Evolutionary conservation across 192 early-diverging fungal genomes (phyloP).

Genomic region (Paraglomus brasilianum): DNA sequence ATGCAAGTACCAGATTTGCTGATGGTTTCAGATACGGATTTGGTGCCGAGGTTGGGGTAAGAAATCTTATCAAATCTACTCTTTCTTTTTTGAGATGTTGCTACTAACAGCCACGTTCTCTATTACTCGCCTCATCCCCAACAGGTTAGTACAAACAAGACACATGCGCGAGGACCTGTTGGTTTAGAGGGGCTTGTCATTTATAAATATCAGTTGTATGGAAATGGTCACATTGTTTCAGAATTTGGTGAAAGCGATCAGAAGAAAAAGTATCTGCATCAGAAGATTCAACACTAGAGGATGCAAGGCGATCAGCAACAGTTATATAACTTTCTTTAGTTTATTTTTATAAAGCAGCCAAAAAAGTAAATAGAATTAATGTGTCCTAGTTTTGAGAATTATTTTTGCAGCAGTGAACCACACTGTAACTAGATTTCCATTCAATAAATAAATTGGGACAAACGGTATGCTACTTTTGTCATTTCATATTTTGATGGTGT

Average conservation of each 20-base stretch:
- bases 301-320: no score
- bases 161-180: slow-evolving; percentile 97
- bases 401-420: no score
- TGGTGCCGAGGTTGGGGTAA: slow-evolving; percentile 94
- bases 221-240: slow-evolving; percentile 78
- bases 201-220: slow-evolving; percentile 94
- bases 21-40: slow-evolving; percentile 99
- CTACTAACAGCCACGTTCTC: neutral
- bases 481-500: no score
- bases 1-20: slow-evolving; percentile 93
- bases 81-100: neutral
- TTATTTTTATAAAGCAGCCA: no score
- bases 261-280: slow-evolving; percentile 73
- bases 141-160: slow-evolving; percentile 94
- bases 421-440: no score
- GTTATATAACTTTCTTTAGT: no score
- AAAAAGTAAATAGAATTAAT: no score
- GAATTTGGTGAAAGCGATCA: slow-evolving; percentile 75
- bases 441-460: no score
- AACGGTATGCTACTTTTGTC: no score
- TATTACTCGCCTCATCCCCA: neutral
- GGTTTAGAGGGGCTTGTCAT: slow-evolving; percentile 97
- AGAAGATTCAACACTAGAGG: slow-evolving; percentile 43
- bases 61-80: neutral
- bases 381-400: no score